These are phyloP conservation scores for Aspergillus ochraceus DNA, from an alignment of 2,329 filamentous ascomycete genomes.

Conservation along the genomic window DNA sequence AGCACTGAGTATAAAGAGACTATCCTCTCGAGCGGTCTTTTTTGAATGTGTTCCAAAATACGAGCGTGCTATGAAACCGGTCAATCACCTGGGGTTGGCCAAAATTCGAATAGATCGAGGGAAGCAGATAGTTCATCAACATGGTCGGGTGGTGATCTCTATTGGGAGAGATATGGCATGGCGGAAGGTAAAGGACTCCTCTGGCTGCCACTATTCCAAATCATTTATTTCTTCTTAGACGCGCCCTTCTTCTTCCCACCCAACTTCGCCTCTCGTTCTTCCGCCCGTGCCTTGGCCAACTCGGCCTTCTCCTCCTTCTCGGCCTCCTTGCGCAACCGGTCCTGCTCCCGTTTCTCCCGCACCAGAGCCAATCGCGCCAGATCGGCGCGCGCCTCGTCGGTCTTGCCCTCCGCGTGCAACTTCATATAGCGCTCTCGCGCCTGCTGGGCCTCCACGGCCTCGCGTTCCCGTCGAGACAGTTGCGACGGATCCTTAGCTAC, in stretches of 20 bases:
- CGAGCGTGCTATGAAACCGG: neutral
- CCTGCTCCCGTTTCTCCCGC: conserved; percentile 80
- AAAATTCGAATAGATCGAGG: neutral
- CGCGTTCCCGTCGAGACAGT: conserved; percentile 66
- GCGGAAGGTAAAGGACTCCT: neutral
- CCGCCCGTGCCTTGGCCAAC: conserved; percentile 37
- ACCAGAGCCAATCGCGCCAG: conserved; percentile 79
- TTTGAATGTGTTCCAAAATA: neutral
- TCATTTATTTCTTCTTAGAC: conserved; percentile 20
- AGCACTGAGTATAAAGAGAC: neutral
- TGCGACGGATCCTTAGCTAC: conserved; percentile 52
- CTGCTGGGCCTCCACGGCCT: conserved; percentile 82
- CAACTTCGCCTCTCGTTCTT: conserved; percentile 42
- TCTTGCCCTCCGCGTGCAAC: conserved; percentile 91
- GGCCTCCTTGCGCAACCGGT: conserved; percentile 78
- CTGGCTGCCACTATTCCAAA: neutral
- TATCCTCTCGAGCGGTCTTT: neutral
- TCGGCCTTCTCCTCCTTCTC: conserved; percentile 58
- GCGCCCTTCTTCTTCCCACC: conserved; percentile 33
- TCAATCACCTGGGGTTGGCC: neutral
- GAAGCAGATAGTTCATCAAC: neutral
- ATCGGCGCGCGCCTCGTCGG: conserved; percentile 89
- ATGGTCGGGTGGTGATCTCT: neutral
- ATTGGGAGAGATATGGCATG: neutral
- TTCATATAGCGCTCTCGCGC: conserved; percentile 90